phyloP scores from a whole-genome alignment of 176 grass and related monocot genomes.

The Aegilops sharonensis region DNA sequence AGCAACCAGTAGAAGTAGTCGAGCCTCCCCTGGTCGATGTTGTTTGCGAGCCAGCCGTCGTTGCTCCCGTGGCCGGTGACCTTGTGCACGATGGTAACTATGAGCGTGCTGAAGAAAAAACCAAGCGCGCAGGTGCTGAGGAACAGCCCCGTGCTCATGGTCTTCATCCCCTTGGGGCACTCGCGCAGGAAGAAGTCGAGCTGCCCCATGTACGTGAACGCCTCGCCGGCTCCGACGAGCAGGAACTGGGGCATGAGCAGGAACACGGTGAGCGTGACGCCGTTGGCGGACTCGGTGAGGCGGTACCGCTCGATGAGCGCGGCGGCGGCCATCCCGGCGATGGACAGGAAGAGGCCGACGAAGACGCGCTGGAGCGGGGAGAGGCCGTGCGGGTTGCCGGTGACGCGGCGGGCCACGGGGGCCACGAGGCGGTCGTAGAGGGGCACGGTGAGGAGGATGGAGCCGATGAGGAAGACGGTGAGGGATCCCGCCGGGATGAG shows the following conservation, averaged over 20 bases:
- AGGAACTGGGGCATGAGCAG: slow-evolving; percentile 92
- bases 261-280: slow-evolving; percentile 57
- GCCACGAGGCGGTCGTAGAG: slow-evolving; percentile 73
- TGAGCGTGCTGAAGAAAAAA: slow-evolving; percentile 84
- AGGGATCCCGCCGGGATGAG: slow-evolving; percentile 85
- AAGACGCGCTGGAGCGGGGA: slow-evolving; percentile 76
- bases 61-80: slow-evolving; percentile 29
- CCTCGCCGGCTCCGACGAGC: slow-evolving; percentile 84
- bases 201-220: slow-evolving; percentile 96
- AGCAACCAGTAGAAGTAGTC: slow-evolving; percentile 97
- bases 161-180: slow-evolving; percentile 99
- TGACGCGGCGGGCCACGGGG: slow-evolving; percentile 45
- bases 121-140: slow-evolving; percentile 86
- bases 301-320: slow-evolving; percentile 66
- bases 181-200: slow-evolving; percentile 91
- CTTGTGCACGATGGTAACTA: slow-evolving; percentile 74
- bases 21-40: slow-evolving; percentile 71
- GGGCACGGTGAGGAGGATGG: slow-evolving; percentile 88
- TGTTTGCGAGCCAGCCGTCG: slow-evolving; percentile 64
- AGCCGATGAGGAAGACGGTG: slow-evolving; percentile 92
- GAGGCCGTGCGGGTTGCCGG: slow-evolving; percentile 73
- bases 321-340: slow-evolving; percentile 66
- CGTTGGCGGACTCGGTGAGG: background rate
- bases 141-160: slow-evolving; percentile 96
- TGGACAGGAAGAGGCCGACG: slow-evolving; percentile 67